Evolutionary conservation across 208 protist species (phyloP).

Genomic region (Trypanosoma mega): DNA sequence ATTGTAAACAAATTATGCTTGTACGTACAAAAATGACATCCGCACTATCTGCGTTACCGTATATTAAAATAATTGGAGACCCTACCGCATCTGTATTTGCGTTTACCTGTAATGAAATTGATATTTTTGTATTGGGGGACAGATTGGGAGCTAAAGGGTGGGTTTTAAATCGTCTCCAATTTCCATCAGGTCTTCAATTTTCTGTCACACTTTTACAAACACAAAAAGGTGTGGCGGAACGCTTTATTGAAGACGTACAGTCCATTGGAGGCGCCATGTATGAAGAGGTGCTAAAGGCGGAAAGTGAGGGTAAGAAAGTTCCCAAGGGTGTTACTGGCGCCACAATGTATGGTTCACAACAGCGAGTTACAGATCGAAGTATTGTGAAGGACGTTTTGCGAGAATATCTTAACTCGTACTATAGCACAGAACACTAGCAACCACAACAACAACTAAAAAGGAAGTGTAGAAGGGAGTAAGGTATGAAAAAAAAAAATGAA

Average conservation of each 20-base stretch:
- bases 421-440: conserved; percentile 38
- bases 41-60: conserved; percentile 61
- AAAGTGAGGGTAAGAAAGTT: conserved; percentile 38
- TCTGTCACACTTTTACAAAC: conserved; percentile 91
- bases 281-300: conserved; percentile 31
- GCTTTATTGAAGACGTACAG: conserved; percentile 78
- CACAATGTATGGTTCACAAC: conserved; percentile 93
- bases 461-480: background rate
- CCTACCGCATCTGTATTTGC: conserved; percentile 86
- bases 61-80: conserved; percentile 85
- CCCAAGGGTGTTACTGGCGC: conserved; percentile 38
- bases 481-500: background rate
- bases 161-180: conserved; percentile 94
- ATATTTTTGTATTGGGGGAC: conserved; percentile 91
- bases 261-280: conserved; percentile 46
- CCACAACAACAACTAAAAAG: background rate
- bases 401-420: conserved; percentile 85
- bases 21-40: conserved; percentile 75
- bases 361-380: conserved; percentile 87
- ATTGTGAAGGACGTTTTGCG: conserved; percentile 87
- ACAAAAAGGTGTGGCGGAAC: conserved; percentile 53
- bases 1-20: conserved; percentile 75
- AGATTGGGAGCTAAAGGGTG: conserved; percentile 87
- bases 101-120: conserved; percentile 77
- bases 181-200: conserved; percentile 91